A percentile compares a stretch with the other conserved stretches of the same genome.
Evolutionary conservation across 768 basidiomycete species (phyloP).

Genomic region (Trametes villosa): DNA sequence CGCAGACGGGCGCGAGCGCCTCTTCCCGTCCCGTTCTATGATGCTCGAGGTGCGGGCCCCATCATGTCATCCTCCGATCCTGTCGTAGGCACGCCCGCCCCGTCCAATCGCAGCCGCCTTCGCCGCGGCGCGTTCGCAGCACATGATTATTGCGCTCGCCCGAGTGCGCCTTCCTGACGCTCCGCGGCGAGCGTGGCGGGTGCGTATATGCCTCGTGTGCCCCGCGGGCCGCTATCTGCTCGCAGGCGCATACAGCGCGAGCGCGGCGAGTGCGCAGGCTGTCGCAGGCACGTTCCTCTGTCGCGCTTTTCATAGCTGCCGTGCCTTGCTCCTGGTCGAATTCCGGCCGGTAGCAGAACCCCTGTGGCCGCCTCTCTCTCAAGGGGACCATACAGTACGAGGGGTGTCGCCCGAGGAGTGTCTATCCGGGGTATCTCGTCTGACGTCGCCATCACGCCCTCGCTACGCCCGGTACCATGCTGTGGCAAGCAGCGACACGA

Average conservation of each 20-base stretch:
- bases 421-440: not conserved
- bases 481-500: slow-evolving; percentile 8
- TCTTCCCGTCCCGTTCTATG: slow-evolving; percentile 14
- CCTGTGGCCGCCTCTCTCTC: not conserved
- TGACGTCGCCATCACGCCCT: not conserved
- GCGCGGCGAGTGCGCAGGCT: not conserved
- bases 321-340: slow-evolving; percentile 2
- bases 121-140: slow-evolving; percentile 17
- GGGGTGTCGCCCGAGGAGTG: not conserved
- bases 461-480: slow-evolving; percentile 6
- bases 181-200: slow-evolving; percentile 11
- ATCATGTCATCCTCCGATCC: slow-evolving; percentile 31
- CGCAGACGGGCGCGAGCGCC: slow-evolving; percentile 20
- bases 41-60: slow-evolving; percentile 22
- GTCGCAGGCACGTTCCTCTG: slow-evolving; percentile 4
- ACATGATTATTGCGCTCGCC: slow-evolving; percentile 16
- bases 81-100: slow-evolving; percentile 19
- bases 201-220: slow-evolving; percentile 18
- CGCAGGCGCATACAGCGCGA: slow-evolving; percentile 5
- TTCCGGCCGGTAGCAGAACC: slow-evolving; percentile 2
- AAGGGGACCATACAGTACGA: not conserved
- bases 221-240: slow-evolving; percentile 16
- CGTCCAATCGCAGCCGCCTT: slow-evolving; percentile 17
- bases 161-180: slow-evolving; percentile 16
- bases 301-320: slow-evolving; percentile 3